Evolutionary conservation across 192 early-diverging fungal species (phyloP).

Genomic region (Coemansia sp.): DNA sequence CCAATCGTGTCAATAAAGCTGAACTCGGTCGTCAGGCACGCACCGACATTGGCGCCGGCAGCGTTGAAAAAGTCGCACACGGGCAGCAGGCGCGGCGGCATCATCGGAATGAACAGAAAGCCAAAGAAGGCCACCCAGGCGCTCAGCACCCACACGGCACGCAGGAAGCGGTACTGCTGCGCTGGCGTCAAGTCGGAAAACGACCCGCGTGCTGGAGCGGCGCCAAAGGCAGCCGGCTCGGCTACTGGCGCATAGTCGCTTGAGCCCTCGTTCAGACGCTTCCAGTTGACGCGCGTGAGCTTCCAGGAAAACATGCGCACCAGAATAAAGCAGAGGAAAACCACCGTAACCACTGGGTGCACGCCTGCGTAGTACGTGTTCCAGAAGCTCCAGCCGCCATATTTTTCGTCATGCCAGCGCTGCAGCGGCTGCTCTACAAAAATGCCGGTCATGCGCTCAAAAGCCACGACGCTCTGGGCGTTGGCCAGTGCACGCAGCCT

Average conservation of each 20-base stretch:
- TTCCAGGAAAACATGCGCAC: slow-evolving; percentile 56
- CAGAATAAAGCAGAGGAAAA: slow-evolving; percentile 47
- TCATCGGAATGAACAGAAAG: slow-evolving; percentile 51
- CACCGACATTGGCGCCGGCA: slow-evolving; percentile 48
- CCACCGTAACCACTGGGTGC: slow-evolving; percentile 48
- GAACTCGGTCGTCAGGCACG: slow-evolving; percentile 45
- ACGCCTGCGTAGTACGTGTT: slow-evolving; percentile 56
- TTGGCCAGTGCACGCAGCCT: slow-evolving; percentile 49
- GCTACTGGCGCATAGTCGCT: slow-evolving; percentile 32
- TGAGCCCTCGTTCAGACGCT: slow-evolving; percentile 47
- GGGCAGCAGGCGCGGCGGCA: slow-evolving; percentile 53
- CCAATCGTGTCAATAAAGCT: slow-evolving; percentile 51
- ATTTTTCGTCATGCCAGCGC: slow-evolving; percentile 41
- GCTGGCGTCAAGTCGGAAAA: slow-evolving; percentile 49
- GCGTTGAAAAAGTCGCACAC: slow-evolving; percentile 54
- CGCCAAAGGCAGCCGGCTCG: slow-evolving; percentile 4
- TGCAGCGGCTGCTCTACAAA: slow-evolving; percentile 53
- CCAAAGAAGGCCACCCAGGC: slow-evolving; percentile 52
- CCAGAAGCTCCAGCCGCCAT: slow-evolving; percentile 51
- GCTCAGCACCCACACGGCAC: slow-evolving; percentile 50
- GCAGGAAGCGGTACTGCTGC: slow-evolving; percentile 56
- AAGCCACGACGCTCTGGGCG: slow-evolving; percentile 43
- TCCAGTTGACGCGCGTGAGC: slow-evolving; percentile 53
- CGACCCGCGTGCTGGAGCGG: slow-evolving; percentile 22
- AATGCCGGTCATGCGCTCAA: slow-evolving; percentile 42